Evolutionary conservation across 1,284 basidiomycete genomes (phyloP).

Genomic region (Retiboletus flavoniger): DNA sequence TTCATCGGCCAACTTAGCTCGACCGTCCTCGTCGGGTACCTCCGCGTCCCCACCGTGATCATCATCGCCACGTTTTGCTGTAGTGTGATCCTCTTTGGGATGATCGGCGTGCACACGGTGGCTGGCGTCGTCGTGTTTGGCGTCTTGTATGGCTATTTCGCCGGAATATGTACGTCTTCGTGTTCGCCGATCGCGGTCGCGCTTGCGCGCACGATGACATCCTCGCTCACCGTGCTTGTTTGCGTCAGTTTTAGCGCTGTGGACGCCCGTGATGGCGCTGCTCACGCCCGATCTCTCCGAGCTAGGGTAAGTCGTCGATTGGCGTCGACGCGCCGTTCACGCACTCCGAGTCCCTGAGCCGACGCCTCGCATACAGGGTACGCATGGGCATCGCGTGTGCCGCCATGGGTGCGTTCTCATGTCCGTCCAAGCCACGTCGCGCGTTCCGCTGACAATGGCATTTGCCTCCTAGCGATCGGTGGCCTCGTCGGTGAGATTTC

Average conservation of each 20-base stretch:
- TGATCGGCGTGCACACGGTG: slow-evolving; percentile 30
- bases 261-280: slow-evolving; percentile 25
- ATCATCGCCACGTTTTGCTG: slow-evolving; percentile 35
- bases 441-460: neutral
- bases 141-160: slow-evolving; percentile 40
- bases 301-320: slow-evolving; percentile 22
- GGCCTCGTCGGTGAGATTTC: slow-evolving; percentile 27
- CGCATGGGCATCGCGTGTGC: slow-evolving; percentile 33
- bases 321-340: neutral
- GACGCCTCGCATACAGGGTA: slow-evolving; percentile 15
- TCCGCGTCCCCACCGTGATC: slow-evolving; percentile 20
- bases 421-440: neutral
- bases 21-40: slow-evolving; percentile 21
- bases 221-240: slow-evolving; percentile 8
- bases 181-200: neutral
- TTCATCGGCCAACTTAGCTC: slow-evolving; percentile 35
- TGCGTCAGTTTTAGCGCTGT: slow-evolving; percentile 22
- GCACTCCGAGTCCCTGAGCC: too few relatives aligned
- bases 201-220: too few relatives aligned
- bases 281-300: slow-evolving; percentile 33
- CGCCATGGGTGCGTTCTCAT: slow-evolving; percentile 26
- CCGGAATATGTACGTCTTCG: slow-evolving; percentile 38
- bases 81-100: slow-evolving; percentile 26
- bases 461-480: slow-evolving; percentile 20
- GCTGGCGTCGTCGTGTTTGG: slow-evolving; percentile 31